Evolutionary conservation across 2,329 filamentous ascomycete genomes (phyloP), one percentile per base, ranked within the genome.

Genomic region (Colletotrichum destructivum): DNA sequence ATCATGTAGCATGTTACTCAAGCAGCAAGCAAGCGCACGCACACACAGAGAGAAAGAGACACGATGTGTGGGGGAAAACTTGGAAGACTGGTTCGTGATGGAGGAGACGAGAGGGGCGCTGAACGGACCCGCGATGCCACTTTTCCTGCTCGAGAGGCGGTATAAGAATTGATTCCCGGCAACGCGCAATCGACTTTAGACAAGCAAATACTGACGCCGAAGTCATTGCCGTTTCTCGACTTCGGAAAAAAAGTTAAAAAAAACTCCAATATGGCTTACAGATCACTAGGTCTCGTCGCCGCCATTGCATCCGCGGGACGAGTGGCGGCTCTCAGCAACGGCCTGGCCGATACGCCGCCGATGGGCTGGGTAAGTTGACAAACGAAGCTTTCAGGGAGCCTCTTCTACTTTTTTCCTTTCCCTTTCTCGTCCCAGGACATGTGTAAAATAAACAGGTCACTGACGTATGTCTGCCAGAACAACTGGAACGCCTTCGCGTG

Each of bases 331-430:
- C 42, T 75, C 56, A 71, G 55, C 16, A 75, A 75, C 35, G 74
- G 74, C 7, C 51, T 75, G 55, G 74, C 74, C 23, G 56, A 64
- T 11, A 75, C 74, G 42, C 74, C 74, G 38, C 74, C 72, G 3
- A 75, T 75, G 73, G 74, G 74, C 63, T 75, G 74, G 72, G 74
- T 75, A 60, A 26, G 64, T 60, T 9, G 31, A 35, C 31, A 35
- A 35, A 15, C 38, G 26, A 13, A 9, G 31, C 2, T 9, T 35
- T 9, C 12, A 21, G 31, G 26, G 3, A 26, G 3, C 3, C 3
- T 4, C 4, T 26, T 4, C 4, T 26, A 4, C 4, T 26, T 38
- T 16, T 31, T 38, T 2, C 11, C 7, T 4, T 2, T 2, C 11
- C 54, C 2, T 18, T n/a, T 2, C 38, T 2, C 31, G 16, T 55